Percentiles rank a stretch among this genome's conserved stretches.
Evolutionary conservation across 495 filamentous ascomycete genomes (phyloP).

Genomic region (Neurospora terricola): DNA sequence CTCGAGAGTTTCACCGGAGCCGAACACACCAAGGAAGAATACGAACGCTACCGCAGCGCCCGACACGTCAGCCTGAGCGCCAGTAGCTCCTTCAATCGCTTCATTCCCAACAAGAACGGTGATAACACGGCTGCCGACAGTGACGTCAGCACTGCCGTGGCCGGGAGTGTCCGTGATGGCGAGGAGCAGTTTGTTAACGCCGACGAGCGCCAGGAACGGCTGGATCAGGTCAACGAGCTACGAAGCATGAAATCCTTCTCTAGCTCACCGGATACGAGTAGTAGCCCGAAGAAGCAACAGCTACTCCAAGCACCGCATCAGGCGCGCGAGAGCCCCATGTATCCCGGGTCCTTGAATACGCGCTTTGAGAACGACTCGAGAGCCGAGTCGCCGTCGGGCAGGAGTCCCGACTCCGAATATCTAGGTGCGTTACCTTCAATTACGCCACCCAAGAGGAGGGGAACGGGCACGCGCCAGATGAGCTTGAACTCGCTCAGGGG

Average conservation of each 20-base stretch:
- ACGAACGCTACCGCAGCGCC: conserved; percentile 33
- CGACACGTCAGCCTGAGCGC: conserved; percentile 25
- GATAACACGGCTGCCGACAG: conserved; percentile 15
- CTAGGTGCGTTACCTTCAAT: background rate
- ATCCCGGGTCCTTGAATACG: background rate
- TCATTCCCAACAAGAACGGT: conserved; percentile 10
- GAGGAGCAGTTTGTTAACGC: conserved; percentile 1
- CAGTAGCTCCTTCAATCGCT: conserved; percentile 17
- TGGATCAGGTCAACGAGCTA: background rate
- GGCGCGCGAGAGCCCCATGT: conserved; percentile 2
- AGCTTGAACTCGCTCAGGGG: conserved; percentile 18
- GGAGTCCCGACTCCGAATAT: background rate
- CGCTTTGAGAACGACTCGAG: background rate
- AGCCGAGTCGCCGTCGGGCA: background rate
- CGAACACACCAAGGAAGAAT: conserved; percentile 42
- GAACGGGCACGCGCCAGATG: conserved; percentile 13
- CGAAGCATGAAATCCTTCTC: background rate
- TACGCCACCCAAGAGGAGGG: conserved; percentile 6
- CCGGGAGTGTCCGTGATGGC: conserved; percentile 6
- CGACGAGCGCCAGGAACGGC: background rate
- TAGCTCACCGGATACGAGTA: background rate
- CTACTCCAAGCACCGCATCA: background rate
- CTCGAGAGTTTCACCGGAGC: conserved; percentile 54
- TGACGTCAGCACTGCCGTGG: conserved; percentile 25
- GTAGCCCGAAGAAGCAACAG: background rate